A percentile compares a stretch with the other conserved stretches of the same genome.
Conservation (phyloP, 352 stramenopile genomes). For the Phytophthora melonis region DNA sequence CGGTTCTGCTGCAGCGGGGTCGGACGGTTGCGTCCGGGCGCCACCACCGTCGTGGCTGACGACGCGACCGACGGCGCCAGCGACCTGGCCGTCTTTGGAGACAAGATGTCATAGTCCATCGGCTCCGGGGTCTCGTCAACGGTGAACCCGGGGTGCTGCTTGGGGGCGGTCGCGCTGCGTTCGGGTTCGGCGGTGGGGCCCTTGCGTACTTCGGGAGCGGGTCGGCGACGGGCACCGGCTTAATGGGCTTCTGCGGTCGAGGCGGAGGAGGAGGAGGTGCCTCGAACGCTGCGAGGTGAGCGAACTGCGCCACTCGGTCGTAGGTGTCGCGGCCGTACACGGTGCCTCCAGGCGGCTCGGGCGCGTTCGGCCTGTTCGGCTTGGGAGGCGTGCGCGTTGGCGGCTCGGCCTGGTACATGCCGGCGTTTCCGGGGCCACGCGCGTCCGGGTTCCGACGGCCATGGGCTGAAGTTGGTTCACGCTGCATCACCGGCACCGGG, state of each 20-base stretch:
- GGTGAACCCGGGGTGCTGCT: slow-evolving; percentile 22
- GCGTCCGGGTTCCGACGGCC: slow-evolving; percentile 17
- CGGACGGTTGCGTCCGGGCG: slow-evolving; percentile 39
- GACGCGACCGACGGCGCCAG: slow-evolving; percentile 41
- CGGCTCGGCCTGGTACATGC: slow-evolving; percentile 15
- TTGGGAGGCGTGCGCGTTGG: slow-evolving; percentile 20
- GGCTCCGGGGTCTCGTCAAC: slow-evolving; percentile 22
- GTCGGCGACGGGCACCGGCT: slow-evolving; percentile 31
- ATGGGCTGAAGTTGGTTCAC: slow-evolving; percentile 29
- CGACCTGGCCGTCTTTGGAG: slow-evolving; percentile 41
- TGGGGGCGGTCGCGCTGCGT: slow-evolving; percentile 17
- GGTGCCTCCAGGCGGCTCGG: slow-evolving; percentile 23
- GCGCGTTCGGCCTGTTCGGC: slow-evolving; percentile 7
- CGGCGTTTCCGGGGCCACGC: neutral
- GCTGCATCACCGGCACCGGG: slow-evolving; percentile 13
- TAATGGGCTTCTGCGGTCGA: slow-evolving; percentile 35
- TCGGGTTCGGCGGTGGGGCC: slow-evolving; percentile 10
- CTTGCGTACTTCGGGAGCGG: slow-evolving; percentile 31
- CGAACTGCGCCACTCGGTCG: slow-evolving; percentile 38
- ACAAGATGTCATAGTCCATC: slow-evolving; percentile 39
- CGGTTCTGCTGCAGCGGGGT: slow-evolving; percentile 39
- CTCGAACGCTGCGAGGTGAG: slow-evolving; percentile 44
- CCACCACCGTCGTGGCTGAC: slow-evolving; percentile 34
- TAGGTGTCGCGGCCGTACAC: slow-evolving; percentile 41
- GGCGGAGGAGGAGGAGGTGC: slow-evolving; percentile 32